Evolutionary conservation across 2,329 filamentous ascomycete species (phyloP).

Genomic region (Ceratocystis lukuohia): DNA sequence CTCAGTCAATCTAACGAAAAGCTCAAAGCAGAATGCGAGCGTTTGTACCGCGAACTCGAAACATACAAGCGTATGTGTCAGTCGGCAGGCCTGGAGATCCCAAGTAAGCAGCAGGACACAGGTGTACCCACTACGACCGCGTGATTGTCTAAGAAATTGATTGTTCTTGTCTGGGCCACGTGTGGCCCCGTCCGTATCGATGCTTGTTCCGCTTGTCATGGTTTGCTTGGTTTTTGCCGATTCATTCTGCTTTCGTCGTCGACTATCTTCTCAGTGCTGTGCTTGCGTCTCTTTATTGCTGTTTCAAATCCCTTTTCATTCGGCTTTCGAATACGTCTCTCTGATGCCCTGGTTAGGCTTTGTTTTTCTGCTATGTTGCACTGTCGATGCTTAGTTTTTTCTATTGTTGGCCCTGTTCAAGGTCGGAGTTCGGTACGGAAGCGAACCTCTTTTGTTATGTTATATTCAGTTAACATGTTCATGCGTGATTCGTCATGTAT

Average conservation of each 20-base stretch:
- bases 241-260: not conserved
- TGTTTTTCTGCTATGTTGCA: not conserved
- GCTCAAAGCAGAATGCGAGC: slow-evolving; percentile 65
- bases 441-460: not conserved
- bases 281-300: not conserved
- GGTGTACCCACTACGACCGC: slow-evolving; percentile 7
- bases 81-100: slow-evolving; percentile 39
- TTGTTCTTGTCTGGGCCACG: not conserved
- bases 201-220: too few species aligned
- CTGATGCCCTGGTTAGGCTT: not conserved
- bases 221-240: not conserved
- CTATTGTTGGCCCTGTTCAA: not conserved
- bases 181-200: not conserved
- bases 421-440: not conserved
- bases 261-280: not conserved
- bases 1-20: slow-evolving; percentile 79
- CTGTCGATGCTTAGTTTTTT: not conserved
- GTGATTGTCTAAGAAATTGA: not conserved
- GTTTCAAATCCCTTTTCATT: not conserved
- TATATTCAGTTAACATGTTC: not conserved
- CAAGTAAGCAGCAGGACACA: slow-evolving; percentile 16
- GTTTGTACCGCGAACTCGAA: slow-evolving; percentile 63
- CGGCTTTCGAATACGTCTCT: not conserved
- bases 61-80: slow-evolving; percentile 62
- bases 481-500: not conserved